Percentiles rank a stretch among this genome's conserved stretches.
These are phyloP conservation scores for Sporothrix euskadiensis DNA, from an alignment of 2,329 filamentous ascomycete species.

Conservation along the genomic window DNA sequence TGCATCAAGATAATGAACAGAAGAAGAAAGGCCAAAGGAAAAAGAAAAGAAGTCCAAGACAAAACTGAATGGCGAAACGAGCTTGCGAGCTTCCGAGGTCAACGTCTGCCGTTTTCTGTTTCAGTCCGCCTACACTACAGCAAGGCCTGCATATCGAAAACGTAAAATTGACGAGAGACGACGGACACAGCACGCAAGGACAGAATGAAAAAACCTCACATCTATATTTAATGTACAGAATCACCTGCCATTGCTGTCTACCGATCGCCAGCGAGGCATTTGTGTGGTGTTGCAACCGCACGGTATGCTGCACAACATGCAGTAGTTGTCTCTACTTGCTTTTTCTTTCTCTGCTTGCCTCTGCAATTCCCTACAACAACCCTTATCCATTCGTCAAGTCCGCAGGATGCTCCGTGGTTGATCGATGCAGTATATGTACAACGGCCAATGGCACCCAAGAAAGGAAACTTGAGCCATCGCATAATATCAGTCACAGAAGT, in stretches of 20 bases:
- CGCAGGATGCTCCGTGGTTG: background rate
- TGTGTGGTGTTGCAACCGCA: background rate
- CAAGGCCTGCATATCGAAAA: background rate
- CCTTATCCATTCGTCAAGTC: slow-evolving; percentile 9
- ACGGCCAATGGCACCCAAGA: background rate
- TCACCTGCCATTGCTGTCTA: background rate
- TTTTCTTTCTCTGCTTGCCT: background rate
- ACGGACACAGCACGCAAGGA: background rate
- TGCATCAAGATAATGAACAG: background rate
- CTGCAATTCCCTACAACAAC: background rate
- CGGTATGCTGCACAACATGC: background rate
- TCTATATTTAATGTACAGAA: background rate
- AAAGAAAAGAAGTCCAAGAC: background rate
- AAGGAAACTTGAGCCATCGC: background rate
- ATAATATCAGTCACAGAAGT: background rate
- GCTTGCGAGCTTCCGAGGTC: background rate
- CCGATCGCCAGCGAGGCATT: background rate
- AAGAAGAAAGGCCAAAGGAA: background rate
- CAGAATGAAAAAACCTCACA: background rate
- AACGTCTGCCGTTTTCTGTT: background rate
- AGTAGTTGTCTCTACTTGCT: background rate
- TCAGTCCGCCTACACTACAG: background rate
- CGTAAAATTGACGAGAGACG: background rate
- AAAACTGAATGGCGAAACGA: background rate
- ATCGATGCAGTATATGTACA: background rate